phyloP scores from a whole-genome alignment of 371 early-diverging fungal species.

The Blyttiomyces sp. region DNA sequence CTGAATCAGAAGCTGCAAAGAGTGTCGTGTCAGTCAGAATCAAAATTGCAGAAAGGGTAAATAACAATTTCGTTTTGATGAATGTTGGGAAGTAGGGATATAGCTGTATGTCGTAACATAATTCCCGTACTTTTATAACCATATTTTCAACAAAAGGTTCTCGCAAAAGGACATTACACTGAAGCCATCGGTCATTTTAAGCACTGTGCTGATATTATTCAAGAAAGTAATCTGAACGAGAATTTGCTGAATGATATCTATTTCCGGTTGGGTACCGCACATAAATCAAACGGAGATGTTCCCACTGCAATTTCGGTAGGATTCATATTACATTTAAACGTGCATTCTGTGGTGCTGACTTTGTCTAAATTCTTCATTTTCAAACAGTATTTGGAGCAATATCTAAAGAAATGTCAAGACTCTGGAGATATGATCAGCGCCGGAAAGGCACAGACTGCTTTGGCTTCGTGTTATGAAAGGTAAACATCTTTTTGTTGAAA shows the following conservation, averaged over 20 bases:
- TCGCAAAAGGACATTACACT: no score
- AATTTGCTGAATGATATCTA: constrained; percentile 28
- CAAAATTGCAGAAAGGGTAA: constrained; percentile 33
- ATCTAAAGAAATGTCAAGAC: constrained; percentile 24
- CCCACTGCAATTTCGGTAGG: constrained; percentile 29
- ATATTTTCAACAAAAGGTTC: no score
- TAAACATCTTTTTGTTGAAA: background rate
- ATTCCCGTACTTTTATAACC: no score
- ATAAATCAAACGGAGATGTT: constrained; percentile 26
- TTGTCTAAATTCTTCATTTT: background rate
- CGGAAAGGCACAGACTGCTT: constrained; percentile 34
- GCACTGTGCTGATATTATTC: constrained; percentile 23
- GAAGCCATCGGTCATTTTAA: constrained; percentile 34
- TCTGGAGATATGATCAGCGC: constrained; percentile 24
- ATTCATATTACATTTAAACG: background rate
- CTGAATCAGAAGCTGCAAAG: constrained; percentile 22
- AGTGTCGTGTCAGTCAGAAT: constrained; percentile 29
- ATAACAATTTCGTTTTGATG: no score
- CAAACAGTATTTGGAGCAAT: constrained; percentile 31
- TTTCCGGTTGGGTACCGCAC: constrained; percentile 30
- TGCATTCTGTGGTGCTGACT: no score
- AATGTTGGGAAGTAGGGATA: constrained; percentile 27
- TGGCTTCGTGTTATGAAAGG: constrained; percentile 46
- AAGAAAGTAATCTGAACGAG: constrained; percentile 25
- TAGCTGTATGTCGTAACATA: constrained; percentile 32